Evolutionary conservation across 306 rosid genomes (phyloP).

Genomic region (Pachyrhizus erosus): DNA sequence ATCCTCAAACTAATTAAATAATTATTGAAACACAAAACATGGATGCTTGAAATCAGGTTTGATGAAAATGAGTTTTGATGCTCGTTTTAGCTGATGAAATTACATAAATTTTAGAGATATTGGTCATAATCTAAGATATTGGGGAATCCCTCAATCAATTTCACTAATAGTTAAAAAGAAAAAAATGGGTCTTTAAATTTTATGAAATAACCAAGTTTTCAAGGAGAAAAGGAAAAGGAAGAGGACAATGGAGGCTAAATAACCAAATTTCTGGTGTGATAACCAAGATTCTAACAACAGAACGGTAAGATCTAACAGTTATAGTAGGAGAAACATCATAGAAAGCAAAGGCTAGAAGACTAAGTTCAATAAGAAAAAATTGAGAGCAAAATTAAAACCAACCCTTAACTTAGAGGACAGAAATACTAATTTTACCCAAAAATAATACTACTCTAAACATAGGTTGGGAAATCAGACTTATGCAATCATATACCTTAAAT

Average conservation of each 20-base stretch:
- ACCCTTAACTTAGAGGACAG: not conserved
- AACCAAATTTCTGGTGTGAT: not conserved
- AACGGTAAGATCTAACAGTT: not conserved
- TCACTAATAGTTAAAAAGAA: not conserved
- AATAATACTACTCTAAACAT: not conserved
- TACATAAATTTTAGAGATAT: not conserved
- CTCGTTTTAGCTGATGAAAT: not conserved
- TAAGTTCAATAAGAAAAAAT: not conserved
- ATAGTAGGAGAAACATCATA: not conserved
- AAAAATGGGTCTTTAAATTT: not conserved
- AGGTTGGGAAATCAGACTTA: constrained; percentile 5
- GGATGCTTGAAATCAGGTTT: not conserved
- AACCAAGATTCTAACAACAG: not conserved
- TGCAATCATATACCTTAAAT: constrained; percentile 72
- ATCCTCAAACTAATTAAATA: not conserved
- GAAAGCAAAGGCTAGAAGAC: not conserved
- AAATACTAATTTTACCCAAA: not conserved
- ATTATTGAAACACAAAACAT: not conserved
- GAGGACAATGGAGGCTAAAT: not conserved
- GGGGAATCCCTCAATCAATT: not conserved
- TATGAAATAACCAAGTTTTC: not conserved
- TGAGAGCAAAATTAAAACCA: not conserved
- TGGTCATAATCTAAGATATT: not conserved
- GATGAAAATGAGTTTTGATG: not conserved
- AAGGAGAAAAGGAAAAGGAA: not conserved